Evolutionary conservation across 1,139 yeast species (phyloP).

Genomic region (Sugiyamaella pinicola): DNA sequence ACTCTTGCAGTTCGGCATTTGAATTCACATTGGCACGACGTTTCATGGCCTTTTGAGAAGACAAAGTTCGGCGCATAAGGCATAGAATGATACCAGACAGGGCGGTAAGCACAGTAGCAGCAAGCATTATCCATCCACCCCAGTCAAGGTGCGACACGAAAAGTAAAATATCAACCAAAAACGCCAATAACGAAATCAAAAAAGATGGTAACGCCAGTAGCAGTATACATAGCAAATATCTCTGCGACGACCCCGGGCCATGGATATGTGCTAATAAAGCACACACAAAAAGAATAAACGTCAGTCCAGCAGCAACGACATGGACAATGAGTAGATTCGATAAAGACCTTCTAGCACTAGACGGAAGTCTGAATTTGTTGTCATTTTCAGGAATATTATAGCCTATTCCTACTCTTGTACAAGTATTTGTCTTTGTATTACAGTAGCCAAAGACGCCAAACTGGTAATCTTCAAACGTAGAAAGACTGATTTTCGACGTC

Average conservation of each 20-base stretch:
- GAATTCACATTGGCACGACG: constrained; percentile 33
- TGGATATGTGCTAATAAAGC: constrained; percentile 47
- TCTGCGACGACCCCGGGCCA: constrained; percentile 43
- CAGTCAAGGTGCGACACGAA: constrained; percentile 56
- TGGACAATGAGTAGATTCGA: constrained; percentile 75
- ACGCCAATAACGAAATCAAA: constrained; percentile 52
- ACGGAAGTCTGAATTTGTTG: constrained; percentile 52
- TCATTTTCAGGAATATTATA: constrained; percentile 44
- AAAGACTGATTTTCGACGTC: constrained; percentile 52
- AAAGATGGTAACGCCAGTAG: constrained; percentile 52
- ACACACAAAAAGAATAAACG: constrained; percentile 52
- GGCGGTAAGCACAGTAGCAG: constrained; percentile 49
- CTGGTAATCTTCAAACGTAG: constrained; percentile 53
- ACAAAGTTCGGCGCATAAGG: constrained; percentile 54
- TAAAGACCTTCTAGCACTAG: constrained; percentile 62
- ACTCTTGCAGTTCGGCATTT: constrained; percentile 31
- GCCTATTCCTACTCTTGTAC: constrained; percentile 56
- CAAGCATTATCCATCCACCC: constrained; percentile 58
- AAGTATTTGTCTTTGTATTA: constrained; percentile 45
- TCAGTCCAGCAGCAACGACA: constrained; percentile 80
- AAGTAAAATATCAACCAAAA: constrained; percentile 56
- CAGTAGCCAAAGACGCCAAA: constrained; percentile 93
- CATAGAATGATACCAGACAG: constrained; percentile 48
- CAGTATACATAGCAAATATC: constrained; percentile 45
- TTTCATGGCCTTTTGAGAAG: constrained; percentile 49